phyloP scores from a whole-genome alignment of 2,329 filamentous ascomycete species.

The Teratosphaeria zuluensis region DNA sequence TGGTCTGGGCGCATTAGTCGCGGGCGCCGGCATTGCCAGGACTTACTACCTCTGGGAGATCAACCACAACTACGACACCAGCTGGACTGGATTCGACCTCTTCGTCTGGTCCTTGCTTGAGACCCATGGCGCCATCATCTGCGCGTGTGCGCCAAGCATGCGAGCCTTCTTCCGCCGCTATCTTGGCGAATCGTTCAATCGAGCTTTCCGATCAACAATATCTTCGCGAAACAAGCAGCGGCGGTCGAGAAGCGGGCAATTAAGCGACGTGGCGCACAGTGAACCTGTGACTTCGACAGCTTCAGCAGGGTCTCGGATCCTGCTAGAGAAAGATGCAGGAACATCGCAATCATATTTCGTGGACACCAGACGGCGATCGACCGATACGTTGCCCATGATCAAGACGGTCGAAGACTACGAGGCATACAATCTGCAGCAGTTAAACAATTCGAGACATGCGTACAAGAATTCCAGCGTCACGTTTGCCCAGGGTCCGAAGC shows the following conservation, averaged over 20 bases:
- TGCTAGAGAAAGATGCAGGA: not conserved
- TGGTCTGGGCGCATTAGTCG: constrained; percentile 19
- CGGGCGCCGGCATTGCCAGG: constrained; percentile 23
- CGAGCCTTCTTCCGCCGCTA: constrained; percentile 22
- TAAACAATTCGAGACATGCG: constrained; percentile 6
- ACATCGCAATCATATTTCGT: not conserved
- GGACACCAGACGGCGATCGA: constrained; percentile 12
- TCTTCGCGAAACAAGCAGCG: not conserved
- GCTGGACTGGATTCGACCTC: constrained; percentile 18
- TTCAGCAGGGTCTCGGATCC: not conserved
- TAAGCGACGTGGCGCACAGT: not conserved
- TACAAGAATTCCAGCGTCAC: not conserved
- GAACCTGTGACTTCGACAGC: not conserved
- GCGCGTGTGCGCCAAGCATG: constrained; percentile 20
- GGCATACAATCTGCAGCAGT: constrained; percentile 7
- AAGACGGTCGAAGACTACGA: constrained; percentile 13
- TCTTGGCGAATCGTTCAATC: constrained; percentile 5
- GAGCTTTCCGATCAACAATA: not conserved
- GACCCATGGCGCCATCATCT: constrained; percentile 22
- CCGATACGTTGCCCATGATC: constrained; percentile 48
- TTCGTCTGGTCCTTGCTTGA: constrained; percentile 21
- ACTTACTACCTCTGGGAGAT: constrained; percentile 22
- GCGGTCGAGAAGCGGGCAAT: not conserved
- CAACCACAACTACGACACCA: constrained; percentile 12
- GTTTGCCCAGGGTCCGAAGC: not conserved